phyloP scores from a whole-genome alignment of 2,329 filamentous ascomycete species.

The Aureobasidium subglaciale region DNA sequence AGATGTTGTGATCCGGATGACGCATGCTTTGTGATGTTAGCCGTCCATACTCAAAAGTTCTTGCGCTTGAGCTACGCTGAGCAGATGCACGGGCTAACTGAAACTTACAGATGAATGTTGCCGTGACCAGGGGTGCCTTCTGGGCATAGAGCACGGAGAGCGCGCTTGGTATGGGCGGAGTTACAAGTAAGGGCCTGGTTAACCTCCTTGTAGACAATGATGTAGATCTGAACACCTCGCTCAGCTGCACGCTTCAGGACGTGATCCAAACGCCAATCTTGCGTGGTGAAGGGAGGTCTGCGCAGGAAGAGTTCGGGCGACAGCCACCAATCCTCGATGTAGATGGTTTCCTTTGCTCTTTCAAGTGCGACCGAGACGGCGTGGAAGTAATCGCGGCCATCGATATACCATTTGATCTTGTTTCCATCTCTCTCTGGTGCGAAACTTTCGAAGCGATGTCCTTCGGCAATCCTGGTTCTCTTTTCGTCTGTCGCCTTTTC shows the following conservation, averaged over 20 bases:
- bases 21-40: constrained; percentile 48
- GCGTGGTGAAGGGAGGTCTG: constrained; percentile 71
- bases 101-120: constrained; percentile 63
- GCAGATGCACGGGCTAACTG: neutral
- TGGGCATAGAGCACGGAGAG: constrained; percentile 70
- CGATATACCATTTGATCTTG: constrained; percentile 92
- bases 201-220: constrained; percentile 85
- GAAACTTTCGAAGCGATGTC: constrained; percentile 81
- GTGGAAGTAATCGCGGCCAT: constrained; percentile 91
- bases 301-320: constrained; percentile 82
- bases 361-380: constrained; percentile 88
- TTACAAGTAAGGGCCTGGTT: constrained; percentile 69
- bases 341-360: constrained; percentile 83
- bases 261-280: constrained; percentile 81
- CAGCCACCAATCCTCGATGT: constrained; percentile 96
- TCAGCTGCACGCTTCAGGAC: constrained; percentile 83
- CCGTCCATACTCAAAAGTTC: too few relatives aligned
- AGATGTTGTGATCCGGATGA: constrained; percentile 89
- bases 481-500: constrained; percentile 79
- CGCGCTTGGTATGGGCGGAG: constrained; percentile 85
- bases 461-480: constrained; percentile 61
- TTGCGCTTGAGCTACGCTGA: neutral
- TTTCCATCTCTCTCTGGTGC: constrained; percentile 83
- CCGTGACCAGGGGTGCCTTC: constrained; percentile 73
- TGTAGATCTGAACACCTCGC: constrained; percentile 86